Percentiles rank a stretch among this genome's conserved stretches.
phyloP scores from a whole-genome alignment of 805 yeast genomes.

The Yamadazyma phyllophila region DNA sequence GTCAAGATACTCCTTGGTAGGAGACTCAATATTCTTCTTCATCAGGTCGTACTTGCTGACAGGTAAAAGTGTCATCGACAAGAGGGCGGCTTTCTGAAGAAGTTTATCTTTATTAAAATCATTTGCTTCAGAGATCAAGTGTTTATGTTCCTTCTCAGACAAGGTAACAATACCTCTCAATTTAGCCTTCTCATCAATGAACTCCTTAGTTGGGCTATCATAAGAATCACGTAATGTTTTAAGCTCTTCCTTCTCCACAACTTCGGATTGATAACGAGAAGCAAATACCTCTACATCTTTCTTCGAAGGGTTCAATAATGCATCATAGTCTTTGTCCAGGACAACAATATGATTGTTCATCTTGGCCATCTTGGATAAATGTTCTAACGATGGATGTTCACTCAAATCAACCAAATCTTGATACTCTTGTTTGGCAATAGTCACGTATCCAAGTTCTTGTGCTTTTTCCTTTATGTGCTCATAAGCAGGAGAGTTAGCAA shows the following conservation, averaged over 20 bases:
- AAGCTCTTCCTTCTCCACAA: constrained; percentile 13
- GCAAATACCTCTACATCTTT: constrained; percentile 6
- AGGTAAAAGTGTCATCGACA: constrained; percentile 22
- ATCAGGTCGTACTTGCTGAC: constrained; percentile 10
- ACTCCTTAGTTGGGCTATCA: constrained; percentile 18
- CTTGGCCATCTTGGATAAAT: constrained; percentile 12
- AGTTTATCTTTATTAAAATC: constrained; percentile 16
- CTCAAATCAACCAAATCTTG: constrained; percentile 2
- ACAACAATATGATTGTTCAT: constrained; percentile 2
- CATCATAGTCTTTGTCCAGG: not conserved
- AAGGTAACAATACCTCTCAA: constrained; percentile 8
- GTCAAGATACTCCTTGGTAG: constrained; percentile 21
- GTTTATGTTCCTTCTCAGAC: constrained; percentile 8
- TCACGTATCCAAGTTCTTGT: constrained; percentile 15
- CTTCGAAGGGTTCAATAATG: constrained; percentile 8
- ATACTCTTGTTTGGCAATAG: constrained; percentile 13
- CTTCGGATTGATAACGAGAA: not conserved
- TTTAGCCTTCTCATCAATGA: constrained; percentile 13
- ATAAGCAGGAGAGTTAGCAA: constrained; percentile 8
- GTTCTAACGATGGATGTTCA: constrained; percentile 14
- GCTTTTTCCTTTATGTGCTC: constrained; percentile 17
- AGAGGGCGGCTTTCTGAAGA: constrained; percentile 18
- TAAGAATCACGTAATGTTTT: constrained; percentile 1
- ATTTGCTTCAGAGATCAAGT: constrained; percentile 8
- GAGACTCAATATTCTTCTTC: constrained; percentile 15